phyloP scores from a whole-genome alignment of 139 green algal species.

The Trebouxia sp. region DNA sequence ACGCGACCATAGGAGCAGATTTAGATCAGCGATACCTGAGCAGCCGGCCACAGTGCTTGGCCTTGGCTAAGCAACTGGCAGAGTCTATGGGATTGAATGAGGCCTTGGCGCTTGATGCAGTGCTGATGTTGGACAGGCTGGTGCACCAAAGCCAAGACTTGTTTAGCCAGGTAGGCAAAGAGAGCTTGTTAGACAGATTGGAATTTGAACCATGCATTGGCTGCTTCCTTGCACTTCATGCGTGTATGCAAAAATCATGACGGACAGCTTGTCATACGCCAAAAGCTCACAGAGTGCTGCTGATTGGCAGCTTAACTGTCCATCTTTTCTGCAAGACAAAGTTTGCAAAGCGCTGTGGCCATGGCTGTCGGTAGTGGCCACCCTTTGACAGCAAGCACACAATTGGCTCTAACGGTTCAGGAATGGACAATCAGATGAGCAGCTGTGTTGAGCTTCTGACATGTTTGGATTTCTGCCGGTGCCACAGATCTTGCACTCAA shows the following conservation, averaged over 20 bases:
- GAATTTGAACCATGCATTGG: neutral
- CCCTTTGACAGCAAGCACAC: too few species aligned
- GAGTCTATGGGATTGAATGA: neutral
- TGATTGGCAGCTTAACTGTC: too few species aligned
- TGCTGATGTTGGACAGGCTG: conserved; percentile 7
- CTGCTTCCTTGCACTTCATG: neutral
- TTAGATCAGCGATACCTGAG: neutral
- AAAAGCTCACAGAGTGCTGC: neutral
- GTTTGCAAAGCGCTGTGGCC: too few species aligned
- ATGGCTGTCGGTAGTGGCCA: too few species aligned
- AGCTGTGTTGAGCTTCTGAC: too few species aligned
- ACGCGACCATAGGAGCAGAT: neutral
- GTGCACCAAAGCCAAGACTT: neutral
- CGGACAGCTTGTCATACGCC: neutral
- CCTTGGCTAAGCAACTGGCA: neutral
- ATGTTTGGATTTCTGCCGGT: too few species aligned
- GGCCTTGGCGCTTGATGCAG: neutral
- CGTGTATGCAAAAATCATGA: neutral
- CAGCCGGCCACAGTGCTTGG: neutral
- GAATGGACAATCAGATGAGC: too few species aligned
- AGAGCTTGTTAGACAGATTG: neutral
- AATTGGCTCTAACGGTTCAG: too few species aligned
- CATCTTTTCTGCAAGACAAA: too few species aligned
- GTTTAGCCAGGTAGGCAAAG: neutral
- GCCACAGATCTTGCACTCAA: too few species aligned